These are phyloP conservation scores for Gamarada debralockiae DNA, from an alignment of 495 filamentous ascomycete species.

Conservation along the genomic window DNA sequence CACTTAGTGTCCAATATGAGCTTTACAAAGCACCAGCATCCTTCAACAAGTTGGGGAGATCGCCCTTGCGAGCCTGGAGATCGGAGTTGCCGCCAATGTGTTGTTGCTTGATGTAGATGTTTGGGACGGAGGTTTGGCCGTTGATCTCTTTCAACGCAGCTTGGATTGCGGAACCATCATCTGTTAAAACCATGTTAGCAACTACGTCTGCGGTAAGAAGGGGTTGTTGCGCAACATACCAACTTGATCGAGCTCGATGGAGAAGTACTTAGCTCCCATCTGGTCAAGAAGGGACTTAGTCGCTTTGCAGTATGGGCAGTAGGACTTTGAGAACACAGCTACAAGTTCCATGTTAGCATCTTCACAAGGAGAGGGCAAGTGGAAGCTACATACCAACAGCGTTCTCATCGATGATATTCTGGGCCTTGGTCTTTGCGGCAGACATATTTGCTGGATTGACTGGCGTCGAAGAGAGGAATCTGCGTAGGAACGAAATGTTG, in stretches of 20 bases:
- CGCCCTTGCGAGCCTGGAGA: conserved; percentile 60
- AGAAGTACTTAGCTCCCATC: conserved; percentile 65
- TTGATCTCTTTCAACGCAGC: conserved; percentile 75
- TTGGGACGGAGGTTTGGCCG: conserved; percentile 83
- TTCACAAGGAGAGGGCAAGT: not conserved
- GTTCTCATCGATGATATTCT: conserved; percentile 87
- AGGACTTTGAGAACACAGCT: conserved; percentile 96
- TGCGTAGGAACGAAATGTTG: conserved; percentile 75
- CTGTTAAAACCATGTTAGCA: conserved; percentile 32
- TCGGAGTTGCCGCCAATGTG: conserved; percentile 98
- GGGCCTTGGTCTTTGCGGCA: conserved; percentile 80
- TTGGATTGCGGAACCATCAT: conserved; percentile 82
- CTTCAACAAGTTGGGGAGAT: conserved; percentile 58
- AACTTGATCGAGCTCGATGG: conserved; percentile 81
- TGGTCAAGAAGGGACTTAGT: conserved; percentile 70
- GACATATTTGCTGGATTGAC: conserved; percentile 66
- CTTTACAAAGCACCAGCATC: conserved; percentile 60
- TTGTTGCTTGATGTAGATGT: conserved; percentile 85
- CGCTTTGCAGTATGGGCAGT: conserved; percentile 90
- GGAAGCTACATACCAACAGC: conserved; percentile 64
- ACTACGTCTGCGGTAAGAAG: not conserved
- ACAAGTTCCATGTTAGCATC: not conserved
- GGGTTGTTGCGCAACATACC: conserved; percentile 45
- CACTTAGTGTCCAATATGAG: not conserved
- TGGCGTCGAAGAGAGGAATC: conserved; percentile 63